Percentiles rank a stretch among this genome's conserved stretches.
Conservation (phyloP, 75 land plant genomes). For the Ceratopteris richardii region DNA sequence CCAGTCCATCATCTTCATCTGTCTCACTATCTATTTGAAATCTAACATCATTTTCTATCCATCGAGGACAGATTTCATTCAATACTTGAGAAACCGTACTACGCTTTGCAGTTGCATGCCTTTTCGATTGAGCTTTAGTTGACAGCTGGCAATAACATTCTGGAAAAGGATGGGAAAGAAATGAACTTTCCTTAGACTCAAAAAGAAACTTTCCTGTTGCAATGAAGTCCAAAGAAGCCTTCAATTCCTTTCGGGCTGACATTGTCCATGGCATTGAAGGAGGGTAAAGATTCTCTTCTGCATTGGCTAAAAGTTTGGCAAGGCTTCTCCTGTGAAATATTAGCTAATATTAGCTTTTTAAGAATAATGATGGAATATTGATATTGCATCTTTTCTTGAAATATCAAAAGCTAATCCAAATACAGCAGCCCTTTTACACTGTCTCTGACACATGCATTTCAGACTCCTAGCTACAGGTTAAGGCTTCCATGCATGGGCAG, state of each 20-base stretch:
- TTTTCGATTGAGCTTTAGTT: conserved; percentile 6
- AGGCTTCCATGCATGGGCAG: too few species aligned
- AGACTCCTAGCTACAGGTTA: too few species aligned
- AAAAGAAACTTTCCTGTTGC: conserved; percentile 35
- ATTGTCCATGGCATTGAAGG: conserved; percentile 50
- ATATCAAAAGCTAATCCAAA: too few species aligned
- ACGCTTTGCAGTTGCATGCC: neutral
- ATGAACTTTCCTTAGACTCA: conserved; percentile 32
- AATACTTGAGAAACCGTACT: conserved; percentile 4
- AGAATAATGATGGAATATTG: too few species aligned
- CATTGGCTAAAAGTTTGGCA: conserved; percentile 31
- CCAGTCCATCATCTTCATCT: conserved; percentile 6
- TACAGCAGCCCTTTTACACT: too few species aligned
- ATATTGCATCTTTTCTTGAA: too few species aligned
- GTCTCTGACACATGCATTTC: too few species aligned
- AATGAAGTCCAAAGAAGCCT: conserved; percentile 30
- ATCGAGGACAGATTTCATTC: conserved; percentile 42
- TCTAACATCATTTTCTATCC: conserved; percentile 30
- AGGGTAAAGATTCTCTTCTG: conserved; percentile 42
- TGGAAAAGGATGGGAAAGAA: conserved; percentile 71
- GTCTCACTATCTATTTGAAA: neutral
- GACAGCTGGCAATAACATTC: conserved; percentile 52
- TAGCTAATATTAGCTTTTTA: too few species aligned
- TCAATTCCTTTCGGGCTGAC: conserved; percentile 43
- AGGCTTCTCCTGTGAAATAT: conserved; percentile 46